Percentiles rank a stretch among this genome's conserved stretches.
phyloP scores from a whole-genome alignment of 345 rosid species.

The Gynandropsis gynandra region DNA sequence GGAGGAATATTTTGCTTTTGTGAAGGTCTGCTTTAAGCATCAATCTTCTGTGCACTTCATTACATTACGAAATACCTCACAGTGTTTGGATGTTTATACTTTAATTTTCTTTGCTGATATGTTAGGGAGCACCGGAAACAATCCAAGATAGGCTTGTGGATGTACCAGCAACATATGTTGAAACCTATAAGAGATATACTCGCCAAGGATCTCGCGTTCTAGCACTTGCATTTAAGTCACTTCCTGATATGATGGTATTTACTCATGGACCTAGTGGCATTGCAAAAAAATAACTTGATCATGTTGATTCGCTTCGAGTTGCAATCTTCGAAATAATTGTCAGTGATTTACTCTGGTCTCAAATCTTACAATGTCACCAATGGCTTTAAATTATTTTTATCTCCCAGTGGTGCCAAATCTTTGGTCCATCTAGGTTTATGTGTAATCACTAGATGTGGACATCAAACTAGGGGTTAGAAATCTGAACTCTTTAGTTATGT shows the following conservation, averaged over 20 bases:
- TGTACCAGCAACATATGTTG: slow-evolving; percentile 66
- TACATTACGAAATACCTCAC: neutral
- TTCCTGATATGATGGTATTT: slow-evolving; percentile 95
- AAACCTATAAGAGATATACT: slow-evolving; percentile 84
- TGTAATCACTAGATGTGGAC: neutral
- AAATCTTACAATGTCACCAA: neutral
- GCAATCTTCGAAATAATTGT: slow-evolving; percentile 1
- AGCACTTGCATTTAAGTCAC: slow-evolving; percentile 90
- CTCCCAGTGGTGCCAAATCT: too few relatives aligned
- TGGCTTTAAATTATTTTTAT: neutral
- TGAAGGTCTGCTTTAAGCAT: slow-evolving; percentile 55
- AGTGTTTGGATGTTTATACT: slow-evolving; percentile 17
- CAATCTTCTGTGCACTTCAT: neutral
- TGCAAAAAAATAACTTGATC: slow-evolving; percentile 14
- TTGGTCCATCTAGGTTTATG: neutral
- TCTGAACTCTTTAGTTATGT: neutral
- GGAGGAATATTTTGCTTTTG: slow-evolving; percentile 81
- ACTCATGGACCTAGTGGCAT: slow-evolving; percentile 6
- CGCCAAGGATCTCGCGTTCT: slow-evolving; percentile 98
- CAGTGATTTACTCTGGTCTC: neutral
- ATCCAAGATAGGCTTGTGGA: slow-evolving; percentile 81
- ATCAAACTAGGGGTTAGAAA: neutral
- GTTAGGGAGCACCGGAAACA: slow-evolving; percentile 98
- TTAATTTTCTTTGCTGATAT: neutral
- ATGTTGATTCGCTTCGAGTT: neutral